These are phyloP conservation scores for Coprinopsis strossmayeri DNA, from an alignment of 768 basidiomycete genomes.

Conservation along the genomic window DNA sequence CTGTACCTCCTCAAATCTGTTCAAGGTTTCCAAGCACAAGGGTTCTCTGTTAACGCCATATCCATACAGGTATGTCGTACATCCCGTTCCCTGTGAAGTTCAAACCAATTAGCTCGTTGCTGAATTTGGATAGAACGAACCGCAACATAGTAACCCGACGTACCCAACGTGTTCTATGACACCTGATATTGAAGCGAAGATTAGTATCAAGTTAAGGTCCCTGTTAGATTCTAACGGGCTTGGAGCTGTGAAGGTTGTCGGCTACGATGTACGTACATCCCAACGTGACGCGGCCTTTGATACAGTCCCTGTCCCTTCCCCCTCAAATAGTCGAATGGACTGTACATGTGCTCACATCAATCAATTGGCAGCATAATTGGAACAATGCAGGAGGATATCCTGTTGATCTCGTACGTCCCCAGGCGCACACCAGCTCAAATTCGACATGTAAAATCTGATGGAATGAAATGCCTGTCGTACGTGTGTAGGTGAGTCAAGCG, in stretches of 20 bases:
- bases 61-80: conserved; percentile 36
- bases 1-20: conserved; percentile 67
- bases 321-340: too few species aligned
- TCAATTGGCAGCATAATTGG: conserved; percentile 59
- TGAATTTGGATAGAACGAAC: conserved; percentile 35
- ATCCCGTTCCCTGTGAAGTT: not conserved
- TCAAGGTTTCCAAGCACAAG: conserved; percentile 60
- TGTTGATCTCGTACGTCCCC: conserved; percentile 31
- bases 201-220: conserved; percentile 48
- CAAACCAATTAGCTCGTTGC: not conserved
- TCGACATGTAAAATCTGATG: not conserved
- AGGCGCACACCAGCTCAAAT: not conserved
- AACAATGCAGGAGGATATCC: conserved; percentile 57
- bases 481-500: conserved; percentile 55
- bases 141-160: conserved; percentile 52
- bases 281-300: too few species aligned
- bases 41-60: conserved; percentile 58
- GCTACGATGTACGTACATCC: conserved; percentile 32
- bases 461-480: too few species aligned
- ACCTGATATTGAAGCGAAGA: conserved; percentile 47
- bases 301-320: too few species aligned
- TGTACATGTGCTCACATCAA: too few species aligned
- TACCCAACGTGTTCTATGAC: conserved; percentile 62
- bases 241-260: conserved; percentile 53
- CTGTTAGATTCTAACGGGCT: conserved; percentile 62